phyloP scores from a whole-genome alignment of 331 rosid genomes.

The Erythrophleum ivorense region DNA sequence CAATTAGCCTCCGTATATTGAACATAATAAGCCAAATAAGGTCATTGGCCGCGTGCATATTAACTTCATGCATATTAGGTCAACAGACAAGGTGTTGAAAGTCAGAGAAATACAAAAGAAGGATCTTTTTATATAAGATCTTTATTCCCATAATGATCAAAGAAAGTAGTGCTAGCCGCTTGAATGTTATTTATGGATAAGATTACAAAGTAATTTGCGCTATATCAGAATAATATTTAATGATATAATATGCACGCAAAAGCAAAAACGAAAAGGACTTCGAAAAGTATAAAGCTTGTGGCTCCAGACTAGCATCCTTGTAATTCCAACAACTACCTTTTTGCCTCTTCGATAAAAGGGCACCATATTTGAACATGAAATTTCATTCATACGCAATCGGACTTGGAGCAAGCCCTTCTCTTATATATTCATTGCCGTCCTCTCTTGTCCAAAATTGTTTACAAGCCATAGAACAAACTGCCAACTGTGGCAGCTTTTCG shows the following conservation, averaged over 20 bases:
- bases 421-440: neutral
- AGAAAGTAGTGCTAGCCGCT: no score
- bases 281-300: neutral
- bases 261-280: neutral
- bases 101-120: no score
- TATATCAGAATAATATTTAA: neutral
- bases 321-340: neutral
- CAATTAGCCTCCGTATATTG: no score
- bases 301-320: neutral
- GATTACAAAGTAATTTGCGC: neutral
- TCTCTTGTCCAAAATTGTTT: neutral
- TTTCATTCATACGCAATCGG: neutral
- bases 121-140: no score
- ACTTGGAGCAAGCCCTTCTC: neutral
- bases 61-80: no score
- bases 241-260: neutral
- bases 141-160: no score
- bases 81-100: no score
- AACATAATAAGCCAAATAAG: no score
- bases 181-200: neutral
- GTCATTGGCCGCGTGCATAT: no score
- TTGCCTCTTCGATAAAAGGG: constrained; percentile 3
- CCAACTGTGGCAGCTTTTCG: neutral
- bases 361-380: neutral
- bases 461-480: neutral